Percentiles rank a stretch among this genome's conserved stretches.
phyloP scores from a whole-genome alignment of 1,284 basidiomycete species.

The Ustilago bromivora region DNA sequence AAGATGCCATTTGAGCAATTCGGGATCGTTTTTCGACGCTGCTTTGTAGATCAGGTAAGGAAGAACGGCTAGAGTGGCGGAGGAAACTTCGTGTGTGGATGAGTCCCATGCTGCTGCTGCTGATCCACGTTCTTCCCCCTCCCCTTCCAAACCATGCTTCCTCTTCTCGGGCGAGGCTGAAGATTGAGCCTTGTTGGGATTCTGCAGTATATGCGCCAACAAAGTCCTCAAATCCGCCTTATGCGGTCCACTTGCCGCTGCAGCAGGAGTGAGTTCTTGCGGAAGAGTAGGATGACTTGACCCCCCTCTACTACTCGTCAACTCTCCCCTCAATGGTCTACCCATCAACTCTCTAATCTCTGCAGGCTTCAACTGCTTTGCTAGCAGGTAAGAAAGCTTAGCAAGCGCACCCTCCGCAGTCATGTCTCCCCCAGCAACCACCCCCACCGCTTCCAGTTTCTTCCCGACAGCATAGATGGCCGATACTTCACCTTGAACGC shows the following conservation, averaged over 20 bases:
- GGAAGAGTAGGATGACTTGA: constrained; percentile 7
- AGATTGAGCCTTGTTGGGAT: constrained; percentile 31
- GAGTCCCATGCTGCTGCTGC: constrained; percentile 35
- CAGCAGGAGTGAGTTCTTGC: constrained; percentile 39
- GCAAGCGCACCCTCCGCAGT: constrained; percentile 92
- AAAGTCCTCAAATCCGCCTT: constrained; percentile 45
- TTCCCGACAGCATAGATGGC: constrained; percentile 81
- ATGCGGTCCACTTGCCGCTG: constrained; percentile 13
- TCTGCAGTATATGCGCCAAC: constrained; percentile 47
- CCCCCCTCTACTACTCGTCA: constrained; percentile 72
- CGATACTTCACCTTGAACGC: constrained; percentile 74
- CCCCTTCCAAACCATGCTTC: neutral
- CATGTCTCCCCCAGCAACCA: constrained; percentile 77
- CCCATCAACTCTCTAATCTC: constrained; percentile 83
- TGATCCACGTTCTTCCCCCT: neutral
- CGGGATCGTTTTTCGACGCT: constrained; percentile 32
- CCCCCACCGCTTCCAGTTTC: constrained; percentile 73
- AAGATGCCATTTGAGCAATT: constrained; percentile 51
- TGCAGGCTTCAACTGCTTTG: constrained; percentile 79
- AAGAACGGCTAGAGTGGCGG: constrained; percentile 30
- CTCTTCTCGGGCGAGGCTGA: neutral
- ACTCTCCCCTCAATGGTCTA: constrained; percentile 85
- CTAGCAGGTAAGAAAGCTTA: constrained; percentile 88
- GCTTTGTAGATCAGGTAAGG: constrained; percentile 56
- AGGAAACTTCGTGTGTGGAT: constrained; percentile 32